Percentiles rank a stretch among this genome's conserved stretches.
Conservation (phyloP, 345 rosid genomes). For the Adansonia digitata region DNA sequence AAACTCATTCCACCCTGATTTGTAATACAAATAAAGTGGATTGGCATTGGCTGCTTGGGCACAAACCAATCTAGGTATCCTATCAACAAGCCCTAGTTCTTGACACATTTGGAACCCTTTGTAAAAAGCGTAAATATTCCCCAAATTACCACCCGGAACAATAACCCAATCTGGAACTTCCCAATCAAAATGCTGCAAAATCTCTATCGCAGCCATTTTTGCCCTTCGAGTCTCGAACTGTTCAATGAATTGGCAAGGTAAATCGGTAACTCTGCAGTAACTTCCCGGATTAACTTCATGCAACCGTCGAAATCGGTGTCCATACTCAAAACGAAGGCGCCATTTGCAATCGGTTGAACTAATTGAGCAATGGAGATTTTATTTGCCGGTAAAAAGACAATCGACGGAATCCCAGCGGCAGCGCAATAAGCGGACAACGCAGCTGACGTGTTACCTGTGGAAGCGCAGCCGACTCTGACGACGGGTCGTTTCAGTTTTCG, state of each 20-base stretch:
- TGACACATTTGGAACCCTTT: constrained; percentile 85
- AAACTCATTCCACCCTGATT: constrained; percentile 74
- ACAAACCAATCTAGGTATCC: constrained; percentile 75
- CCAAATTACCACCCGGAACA: constrained; percentile 87
- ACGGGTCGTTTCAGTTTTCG: constrained; percentile 63
- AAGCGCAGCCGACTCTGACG: constrained; percentile 86
- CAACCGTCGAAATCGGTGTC: no score
- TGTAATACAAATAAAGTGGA: constrained; percentile 72
- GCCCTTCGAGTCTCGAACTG: constrained; percentile 83
- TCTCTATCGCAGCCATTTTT: constrained; percentile 80
- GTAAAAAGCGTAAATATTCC: constrained; percentile 82
- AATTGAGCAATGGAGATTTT: constrained; percentile 87
- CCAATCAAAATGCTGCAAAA: no score
- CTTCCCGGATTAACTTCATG: constrained; percentile 76
- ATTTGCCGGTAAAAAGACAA: constrained; percentile 73
- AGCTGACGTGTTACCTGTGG: constrained; percentile 90
- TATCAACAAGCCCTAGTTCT: constrained; percentile 69
- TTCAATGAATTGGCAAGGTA: constrained; percentile 81
- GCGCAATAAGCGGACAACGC: constrained; percentile 85
- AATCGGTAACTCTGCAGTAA: constrained; percentile 70
- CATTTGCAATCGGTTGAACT: constrained; percentile 86
- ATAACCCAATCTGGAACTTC: constrained; percentile 95
- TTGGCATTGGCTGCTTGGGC: constrained; percentile 92
- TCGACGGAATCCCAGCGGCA: constrained; percentile 78
- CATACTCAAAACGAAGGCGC: constrained; percentile 87